Evolutionary conservation across 1,139 yeast genomes (phyloP), one percentile per base, ranked within the genome.

Genomic region (Candida mesenterica): DNA sequence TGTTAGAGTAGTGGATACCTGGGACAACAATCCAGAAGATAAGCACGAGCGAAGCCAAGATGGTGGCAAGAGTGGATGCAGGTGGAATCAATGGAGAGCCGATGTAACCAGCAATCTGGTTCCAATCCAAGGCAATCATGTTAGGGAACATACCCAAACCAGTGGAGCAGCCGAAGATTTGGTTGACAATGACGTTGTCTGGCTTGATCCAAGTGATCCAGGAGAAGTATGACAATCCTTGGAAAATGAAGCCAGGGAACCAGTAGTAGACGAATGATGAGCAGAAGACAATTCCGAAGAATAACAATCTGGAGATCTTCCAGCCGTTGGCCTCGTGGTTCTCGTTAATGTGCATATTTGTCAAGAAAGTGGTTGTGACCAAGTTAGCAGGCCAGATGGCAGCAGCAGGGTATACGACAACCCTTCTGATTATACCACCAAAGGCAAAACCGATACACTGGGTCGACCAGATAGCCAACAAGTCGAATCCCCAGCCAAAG

Each of bases 81-180:
- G 90, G 89, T 6, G 87, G 83, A 45, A 80, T 71, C 50, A 83
- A 68, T 8, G 90, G 87, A 17, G 83, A 74, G 12, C 81, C 79
- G 41, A 77, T 60, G 57, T 74, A 77, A 35, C 79, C 83, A 26
- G 71, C 62, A 33, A 68, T 59, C 51, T 68, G 74, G 47, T 65
- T 67, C 73, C 73, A 68, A 49, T 62, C 68, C 42, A 64, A 61
- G 7, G 56, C 54, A 2, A 76, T 61, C 33, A 33, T 33, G 35
- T 76, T 53, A 16, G 89, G 89, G 50, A 80, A 59, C 55, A 80
- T 55, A 18, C 86, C 88, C 40, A 80, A 63, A 12, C 87, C 87
- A 9, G 79, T 62, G 12, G 63, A 45, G 20, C 75, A 63, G 34
- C 88, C 86, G 51, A 80, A 79, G 31, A 82, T 57, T 55, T 80